Base-by-base conservation (phyloP, 768 basidiomycete species). In the Nevesoporus exiguus region DNA sequence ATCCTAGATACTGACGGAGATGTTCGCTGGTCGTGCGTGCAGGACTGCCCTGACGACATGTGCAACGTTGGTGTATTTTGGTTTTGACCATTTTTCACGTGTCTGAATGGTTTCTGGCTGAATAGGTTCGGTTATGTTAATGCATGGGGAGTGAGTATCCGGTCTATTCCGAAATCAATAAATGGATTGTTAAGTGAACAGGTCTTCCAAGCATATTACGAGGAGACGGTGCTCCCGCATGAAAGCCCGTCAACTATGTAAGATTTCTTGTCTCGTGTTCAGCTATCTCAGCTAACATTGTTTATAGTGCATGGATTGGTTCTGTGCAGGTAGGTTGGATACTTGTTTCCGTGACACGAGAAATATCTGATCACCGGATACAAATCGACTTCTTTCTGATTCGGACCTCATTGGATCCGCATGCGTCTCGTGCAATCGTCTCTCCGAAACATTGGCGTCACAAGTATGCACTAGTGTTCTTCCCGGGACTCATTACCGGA, bases 161-260 rank as follows among this genome's bases (percentile, higher is more conserved):
- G n/a, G 25, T 25, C 9, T 11, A 6, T 48, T 39, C 46, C 24
- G 15, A 5, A 22, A 31, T 5, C 8, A 3, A 36, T 37, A n/a
- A 15, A 13, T 39, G 9, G 6, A 22, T 27, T 60, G 13, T 57
- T 39, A 30, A 22, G 22, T 10, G 41, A 0, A 17, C 48, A 89
- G 86, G 76, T 83, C 22, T 90, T 90, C 64, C 89, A 91, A 75
- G 77, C 76, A 7, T 86, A 88, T 63, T 90, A 91, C 57, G 75
- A 86, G 59, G 69, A 77, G 31, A 76, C 72, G 2, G 19, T 85
- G 5, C 73, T 90, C 24, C 69, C 61, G 1, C 58, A 76, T 27
- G 73, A 76, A 1, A 75, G 79, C 6, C 77, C 86, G 4, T 90
- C 88, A 13, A 76, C 67, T n/a, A 89, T 88, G 86, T 86, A 64